A percentile compares a stretch with the other conserved stretches of the same genome.
Evolutionary conservation across 768 basidiomycete species (phyloP).

Genomic region (Suillus plorans): DNA sequence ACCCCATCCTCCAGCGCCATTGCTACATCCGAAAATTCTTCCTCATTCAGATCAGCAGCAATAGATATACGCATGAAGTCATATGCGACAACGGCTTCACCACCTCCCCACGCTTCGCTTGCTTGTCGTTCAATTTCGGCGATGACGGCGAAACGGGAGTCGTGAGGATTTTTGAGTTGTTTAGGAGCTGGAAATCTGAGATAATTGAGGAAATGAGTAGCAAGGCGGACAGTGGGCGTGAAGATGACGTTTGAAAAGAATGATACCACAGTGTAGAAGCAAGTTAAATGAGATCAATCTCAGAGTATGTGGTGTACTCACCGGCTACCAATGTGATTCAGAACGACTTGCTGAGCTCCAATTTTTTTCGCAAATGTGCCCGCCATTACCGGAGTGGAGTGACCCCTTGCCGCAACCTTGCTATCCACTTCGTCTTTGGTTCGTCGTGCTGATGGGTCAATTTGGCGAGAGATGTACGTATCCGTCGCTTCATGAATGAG

Average conservation of each 20-base stretch:
- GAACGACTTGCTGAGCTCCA: conserved; percentile 57
- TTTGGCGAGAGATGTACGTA: conserved; percentile 56
- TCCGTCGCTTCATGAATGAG: conserved; percentile 88
- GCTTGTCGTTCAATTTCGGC: conserved; percentile 64
- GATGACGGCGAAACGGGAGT: conserved; percentile 45
- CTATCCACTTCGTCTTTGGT: conserved; percentile 40
- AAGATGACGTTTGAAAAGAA: neutral
- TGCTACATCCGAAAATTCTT: neutral
- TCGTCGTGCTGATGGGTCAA: conserved; percentile 50
- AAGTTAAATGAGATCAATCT: neutral
- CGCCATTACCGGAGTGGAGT: conserved; percentile 78
- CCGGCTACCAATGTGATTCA: conserved; percentile 81
- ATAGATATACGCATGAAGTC: conserved; percentile 55
- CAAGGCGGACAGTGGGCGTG: neutral
- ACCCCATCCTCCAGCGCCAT: neutral
- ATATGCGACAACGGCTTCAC: conserved; percentile 50
- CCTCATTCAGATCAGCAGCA: conserved; percentile 18
- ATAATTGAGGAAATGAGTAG: neutral
- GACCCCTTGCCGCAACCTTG: conserved; percentile 65
- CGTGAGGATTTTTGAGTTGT: conserved; percentile 26
- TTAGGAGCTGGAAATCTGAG: conserved; percentile 55
- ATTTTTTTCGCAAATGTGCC: conserved; percentile 68
- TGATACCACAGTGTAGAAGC: neutral
- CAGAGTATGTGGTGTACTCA: conserved; percentile 28
- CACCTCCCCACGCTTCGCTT: conserved; percentile 54